Evolutionary conservation across 2,329 filamentous ascomycete genomes (phyloP), one percentile per base, ranked within the genome.

Genomic region (Clarireedia homoeocarpa): DNA sequence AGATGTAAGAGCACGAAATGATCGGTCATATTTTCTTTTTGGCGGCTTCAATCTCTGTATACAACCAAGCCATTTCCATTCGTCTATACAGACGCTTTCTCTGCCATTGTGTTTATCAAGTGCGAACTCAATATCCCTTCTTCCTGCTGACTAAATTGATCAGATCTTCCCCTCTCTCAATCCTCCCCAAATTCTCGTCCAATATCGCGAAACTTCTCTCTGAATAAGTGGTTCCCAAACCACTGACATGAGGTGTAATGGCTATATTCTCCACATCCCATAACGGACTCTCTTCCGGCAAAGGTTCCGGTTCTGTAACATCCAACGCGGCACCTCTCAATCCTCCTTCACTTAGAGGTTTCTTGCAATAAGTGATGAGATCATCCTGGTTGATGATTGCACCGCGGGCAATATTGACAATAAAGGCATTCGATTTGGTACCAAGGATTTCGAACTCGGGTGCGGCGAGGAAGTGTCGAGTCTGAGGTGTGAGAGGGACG

Each of bases 271-370:
- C 75, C 58, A 81, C 68, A 49, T 75, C 76, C 84, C 85, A 88
- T 51, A 88, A 68, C 62, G 82, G 78, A 62, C 80, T 77, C 44
- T 83, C 77, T 17, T 69, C 63, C 0, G 82, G 82, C 60, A 88
- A 66, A 0, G 85, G 85, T 64, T 88, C 85, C 0, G 84, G 84
- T 61, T 86, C 83, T 14, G 84, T 82, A 1, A 88, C 84, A 71
- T 88, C 85, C 38, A 88, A 69, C 3, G 83, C 82, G 0, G 84
- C 85, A 30, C 84, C 84, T 26, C 75, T 70, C 30, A 88, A 66
- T 2, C 76, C 74, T 0, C 77, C 77, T 0, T 74, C 70, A 24
- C 62, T 62, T 24, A 58, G 45, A 17, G 58, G 52, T 27, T 65
- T 65, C 57, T 70, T 70, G 36, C 87, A 66, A 1, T 82, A 78